Evolutionary conservation across 1,139 yeast species (phyloP), one percentile per base, ranked within the genome.

Genomic region (Yamadazyma diospyri): DNA sequence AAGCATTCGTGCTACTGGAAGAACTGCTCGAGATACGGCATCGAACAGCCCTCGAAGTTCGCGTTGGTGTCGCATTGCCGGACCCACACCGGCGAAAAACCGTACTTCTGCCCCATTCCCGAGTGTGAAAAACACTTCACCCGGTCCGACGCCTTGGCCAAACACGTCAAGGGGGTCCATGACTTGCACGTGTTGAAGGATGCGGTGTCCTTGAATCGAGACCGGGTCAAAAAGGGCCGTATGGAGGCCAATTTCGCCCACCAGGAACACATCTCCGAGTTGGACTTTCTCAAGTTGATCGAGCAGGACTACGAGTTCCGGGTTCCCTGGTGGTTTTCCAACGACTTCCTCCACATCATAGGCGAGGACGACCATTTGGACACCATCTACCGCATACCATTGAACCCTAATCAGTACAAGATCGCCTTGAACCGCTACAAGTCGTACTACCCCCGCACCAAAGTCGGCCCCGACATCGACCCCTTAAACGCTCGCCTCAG

Each of bases 21-120:
- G 29, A 73, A 68, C 7, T 81, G 89, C 50, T 54, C 70, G 5
- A 50, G 81, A 10, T 64, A 60, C 36, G 81, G 81, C 2, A 53
- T 69, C 1, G 64, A 66, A 24, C 83, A 78, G 47, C 77, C 81
- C 4, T 70, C 80, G 6, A 52, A 80, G 36, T 72, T 75, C 54
- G 81, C 81, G 1, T 62, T 81, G 21, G 66, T 78, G 1, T 66
- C 81, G 0, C 89, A 81, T 49, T 63, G 81, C 46, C 55, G 86
- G 33, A 65, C 76, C 2, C 89, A 81, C 50, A 76, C 85, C 0
- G 81, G 83, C 0, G 85, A 79, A 46, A 71, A 72, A 43, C 85
- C 85, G 20, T 79, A 76, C 47, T 76, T 69, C 43, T 83, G 94
- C 50, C 69, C 78, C 0, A 64, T 81, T 10, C 87, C 87, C 1